These are phyloP conservation scores for Cercophora scortea DNA, from an alignment of 495 filamentous ascomycete genomes.

Conservation along the genomic window DNA sequence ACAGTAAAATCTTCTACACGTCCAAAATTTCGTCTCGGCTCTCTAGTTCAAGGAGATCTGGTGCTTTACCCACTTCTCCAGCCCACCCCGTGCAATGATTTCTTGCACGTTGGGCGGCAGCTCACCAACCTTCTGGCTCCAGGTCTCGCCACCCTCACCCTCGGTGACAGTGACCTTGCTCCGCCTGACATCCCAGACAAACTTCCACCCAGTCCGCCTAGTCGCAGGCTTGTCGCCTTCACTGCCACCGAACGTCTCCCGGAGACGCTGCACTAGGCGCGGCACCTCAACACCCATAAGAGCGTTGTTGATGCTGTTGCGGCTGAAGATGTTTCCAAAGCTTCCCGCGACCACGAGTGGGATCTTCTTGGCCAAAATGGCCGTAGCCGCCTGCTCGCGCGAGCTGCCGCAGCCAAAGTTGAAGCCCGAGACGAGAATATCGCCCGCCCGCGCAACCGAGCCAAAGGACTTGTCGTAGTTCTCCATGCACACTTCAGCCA, in stretches of 20 bases:
- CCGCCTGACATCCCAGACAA: conserved; percentile 75
- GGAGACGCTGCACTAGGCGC: conserved; percentile 57
- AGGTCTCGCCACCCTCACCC: conserved; percentile 47
- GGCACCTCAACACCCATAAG: conserved; percentile 81
- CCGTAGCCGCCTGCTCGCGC: conserved; percentile 83
- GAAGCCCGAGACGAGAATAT: conserved; percentile 80
- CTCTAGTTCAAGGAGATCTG: conserved; percentile 30
- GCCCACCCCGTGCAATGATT: conserved; percentile 71
- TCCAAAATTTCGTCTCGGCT: too few relatives aligned
- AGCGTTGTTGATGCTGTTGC: conserved; percentile 91
- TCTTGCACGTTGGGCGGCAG: conserved; percentile 85
- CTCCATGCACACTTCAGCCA: conserved; percentile 85
- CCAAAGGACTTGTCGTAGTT: conserved; percentile 79
- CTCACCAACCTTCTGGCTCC: conserved; percentile 79
- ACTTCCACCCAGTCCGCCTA: conserved; percentile 78
- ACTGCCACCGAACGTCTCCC: conserved; percentile 49
- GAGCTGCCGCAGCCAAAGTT: conserved; percentile 85
- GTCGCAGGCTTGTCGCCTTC: conserved; percentile 53
- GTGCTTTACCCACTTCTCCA: conserved; percentile 80
- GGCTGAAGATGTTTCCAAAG: conserved; percentile 82
- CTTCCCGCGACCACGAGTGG: conserved; percentile 76
- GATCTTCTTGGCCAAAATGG: conserved; percentile 79
- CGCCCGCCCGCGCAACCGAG: conserved; percentile 49
- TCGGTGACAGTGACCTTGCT: conserved; percentile 65
- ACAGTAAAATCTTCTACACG: too few relatives aligned